Percentiles rank a stretch among this genome's conserved stretches.
These are phyloP conservation scores for Debaryomycetaceae sp. DNA, from an alignment of 1,139 yeast species.

Conservation along the genomic window DNA sequence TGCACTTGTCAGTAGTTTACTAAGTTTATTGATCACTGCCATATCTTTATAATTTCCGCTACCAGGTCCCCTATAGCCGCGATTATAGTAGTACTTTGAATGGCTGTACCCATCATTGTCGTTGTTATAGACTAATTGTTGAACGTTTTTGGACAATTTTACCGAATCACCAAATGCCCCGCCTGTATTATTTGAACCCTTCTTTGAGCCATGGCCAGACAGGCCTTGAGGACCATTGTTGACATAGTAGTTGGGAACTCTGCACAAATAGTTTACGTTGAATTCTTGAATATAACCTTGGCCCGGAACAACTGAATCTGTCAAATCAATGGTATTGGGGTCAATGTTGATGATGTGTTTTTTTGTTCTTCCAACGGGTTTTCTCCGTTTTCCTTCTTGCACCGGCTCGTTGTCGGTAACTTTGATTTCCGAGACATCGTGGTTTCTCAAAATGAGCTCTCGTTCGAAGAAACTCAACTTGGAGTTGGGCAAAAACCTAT, in stretches of 20 bases:
- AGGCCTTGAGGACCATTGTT: conserved; percentile 17
- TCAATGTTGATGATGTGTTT: conserved; percentile 33
- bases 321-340: conserved; percentile 38
- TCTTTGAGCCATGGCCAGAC: conserved; percentile 3
- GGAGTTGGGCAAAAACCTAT: conserved; percentile 23
- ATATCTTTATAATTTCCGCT: conserved; percentile 49
- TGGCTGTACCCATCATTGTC: conserved; percentile 35
- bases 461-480: conserved; percentile 30
- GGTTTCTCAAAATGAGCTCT: conserved; percentile 26
- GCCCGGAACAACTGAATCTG: conserved; percentile 43
- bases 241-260: conserved; percentile 42
- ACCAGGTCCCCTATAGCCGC: conserved; percentile 44
- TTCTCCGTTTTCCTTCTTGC: conserved; percentile 13
- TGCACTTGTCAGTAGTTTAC: conserved; percentile 24
- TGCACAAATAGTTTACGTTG: conserved; percentile 38
- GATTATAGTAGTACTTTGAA: conserved; percentile 39
- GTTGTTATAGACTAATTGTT: conserved; percentile 32
- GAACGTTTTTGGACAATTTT: conserved; percentile 33
- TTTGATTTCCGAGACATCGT: conserved; percentile 26
- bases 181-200: conserved; percentile 13
- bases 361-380: conserved; percentile 29
- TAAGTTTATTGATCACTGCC: conserved; percentile 38
- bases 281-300: conserved; percentile 47
- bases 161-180: conserved; percentile 20
- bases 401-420: conserved; percentile 11